Evolutionary conservation across 2,329 filamentous ascomycete genomes (phyloP).

Genomic region (Pezicula neosporulosa): DNA sequence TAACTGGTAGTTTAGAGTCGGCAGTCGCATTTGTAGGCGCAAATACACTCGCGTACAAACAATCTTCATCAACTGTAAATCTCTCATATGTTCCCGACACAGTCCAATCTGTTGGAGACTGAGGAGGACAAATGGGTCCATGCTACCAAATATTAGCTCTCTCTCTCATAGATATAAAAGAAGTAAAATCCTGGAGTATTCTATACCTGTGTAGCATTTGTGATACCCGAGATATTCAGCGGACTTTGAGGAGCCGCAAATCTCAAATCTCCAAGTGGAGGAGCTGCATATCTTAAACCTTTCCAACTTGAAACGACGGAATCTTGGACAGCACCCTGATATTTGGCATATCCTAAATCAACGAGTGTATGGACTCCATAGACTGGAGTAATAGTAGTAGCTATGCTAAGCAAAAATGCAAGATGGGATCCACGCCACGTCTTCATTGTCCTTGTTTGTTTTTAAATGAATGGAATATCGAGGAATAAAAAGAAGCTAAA

Average conservation of each 20-base stretch:
- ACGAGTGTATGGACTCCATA: constrained; percentile 31
- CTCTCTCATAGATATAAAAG: too few species aligned
- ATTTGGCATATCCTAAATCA: constrained; percentile 62
- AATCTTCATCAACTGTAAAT: constrained; percentile 30
- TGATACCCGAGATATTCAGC: not conserved
- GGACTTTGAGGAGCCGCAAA: constrained; percentile 56
- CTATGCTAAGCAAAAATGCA: too few species aligned
- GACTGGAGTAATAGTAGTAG: too few species aligned
- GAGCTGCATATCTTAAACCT: constrained; percentile 67
- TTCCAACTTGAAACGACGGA: constrained; percentile 66
- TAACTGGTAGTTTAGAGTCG: constrained; percentile 42
- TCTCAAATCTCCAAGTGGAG: constrained; percentile 59
- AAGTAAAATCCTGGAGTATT: not conserved
- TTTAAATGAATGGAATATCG: too few species aligned
- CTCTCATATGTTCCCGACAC: constrained; percentile 24
- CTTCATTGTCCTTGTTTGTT: too few species aligned
- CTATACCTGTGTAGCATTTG: not conserved
- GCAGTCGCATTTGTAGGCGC: constrained; percentile 34
- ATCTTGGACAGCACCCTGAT: constrained; percentile 48
- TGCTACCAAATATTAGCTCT: constrained; percentile 28
- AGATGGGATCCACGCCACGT: too few species aligned
- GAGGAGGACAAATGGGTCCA: constrained; percentile 37
- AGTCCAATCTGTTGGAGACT: not conserved
- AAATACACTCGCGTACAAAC: constrained; percentile 40
- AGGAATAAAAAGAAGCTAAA: too few species aligned